These are phyloP conservation scores for Aspergillus hortae DNA, from an alignment of 2,329 filamentous ascomycete genomes.

Conservation along the genomic window DNA sequence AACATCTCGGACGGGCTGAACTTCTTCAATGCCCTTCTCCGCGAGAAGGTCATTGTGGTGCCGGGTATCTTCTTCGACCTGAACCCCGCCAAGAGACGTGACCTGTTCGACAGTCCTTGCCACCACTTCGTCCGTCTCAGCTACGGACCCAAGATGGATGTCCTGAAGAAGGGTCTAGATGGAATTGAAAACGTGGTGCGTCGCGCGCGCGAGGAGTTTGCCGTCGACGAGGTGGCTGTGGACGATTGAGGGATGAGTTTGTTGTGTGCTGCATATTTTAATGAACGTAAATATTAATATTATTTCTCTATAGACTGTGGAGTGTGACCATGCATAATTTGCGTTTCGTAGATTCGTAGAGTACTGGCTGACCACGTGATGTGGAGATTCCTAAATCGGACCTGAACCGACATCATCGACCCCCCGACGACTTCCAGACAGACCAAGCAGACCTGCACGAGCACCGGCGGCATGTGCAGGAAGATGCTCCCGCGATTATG, in stretches of 20 bases:
- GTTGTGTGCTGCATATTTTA: not conserved
- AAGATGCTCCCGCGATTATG: conserved; percentile 27
- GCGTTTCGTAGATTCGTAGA: no score
- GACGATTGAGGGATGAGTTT: conserved; percentile 22
- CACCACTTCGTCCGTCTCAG: conserved; percentile 86
- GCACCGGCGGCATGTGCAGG: conserved; percentile 12
- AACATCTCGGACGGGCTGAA: conserved; percentile 88
- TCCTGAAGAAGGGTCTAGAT: conserved; percentile 73
- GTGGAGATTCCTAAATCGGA: not conserved
- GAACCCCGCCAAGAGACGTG: conserved; percentile 82
- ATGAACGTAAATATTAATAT: not conserved
- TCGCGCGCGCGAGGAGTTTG: conserved; percentile 35
- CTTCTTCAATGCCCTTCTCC: conserved; percentile 91
- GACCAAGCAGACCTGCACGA: not conserved
- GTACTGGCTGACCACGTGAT: not conserved
- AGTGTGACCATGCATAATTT: no score
- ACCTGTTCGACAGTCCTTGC: conserved; percentile 91
- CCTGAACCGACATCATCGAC: no score
- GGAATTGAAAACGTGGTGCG: conserved; percentile 77
- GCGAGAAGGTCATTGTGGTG: conserved; percentile 94
- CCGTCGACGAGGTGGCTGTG: conserved; percentile 37
- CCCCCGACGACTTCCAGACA: not conserved
- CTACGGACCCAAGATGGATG: conserved; percentile 79
- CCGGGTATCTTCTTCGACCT: conserved; percentile 98
- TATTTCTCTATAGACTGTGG: not conserved